Evolutionary conservation across 768 basidiomycete species (phyloP), one percentile per base, ranked within the genome.

Genomic region (Pisolithus microcarpus): DNA sequence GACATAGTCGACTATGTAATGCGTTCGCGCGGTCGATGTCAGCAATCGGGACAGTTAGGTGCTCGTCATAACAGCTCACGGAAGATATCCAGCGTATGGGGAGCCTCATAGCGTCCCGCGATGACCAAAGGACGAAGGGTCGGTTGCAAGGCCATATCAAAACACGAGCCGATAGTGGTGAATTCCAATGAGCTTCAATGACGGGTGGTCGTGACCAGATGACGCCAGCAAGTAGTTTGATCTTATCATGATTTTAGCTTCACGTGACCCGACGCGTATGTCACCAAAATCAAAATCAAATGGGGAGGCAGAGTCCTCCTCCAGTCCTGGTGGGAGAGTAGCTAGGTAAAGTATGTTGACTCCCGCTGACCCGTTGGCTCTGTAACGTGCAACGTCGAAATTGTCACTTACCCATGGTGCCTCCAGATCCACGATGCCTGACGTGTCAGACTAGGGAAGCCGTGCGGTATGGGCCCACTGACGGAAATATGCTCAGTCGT

Each of bases 21-120:
- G 38, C 19, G 9, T 38, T 16, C 13, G 24, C 5, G 23, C 51
- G 11, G 52, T 44, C 18, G 15, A 24, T 47, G 19, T 39, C 0
- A 31, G 18, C 15, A 52, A 9, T 36, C 13, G 30, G 21, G 18
- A 10, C 21, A 43, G 39, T 6, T 2, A 16, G 19, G 21, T 44
- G 21, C 15, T 11, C 23, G 43, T 36, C n/a, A 16, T 39, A 13
- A 19, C 46, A 1, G 64, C 85, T 60, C 60, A 85, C 87, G 65
- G 67, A 88, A 91, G 51, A 91, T 68, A 52, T 93, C 90, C 46
- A 92, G 73, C 2, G 86, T 88, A 59, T 92, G 87, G 0, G 85
- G 84, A 0, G 89, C 77, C 26, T 76, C 70, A 48, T 63, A 60
- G 16, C 55, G 61, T 38, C 90, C 90, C 3, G 79, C 75, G 52